Base-by-base conservation (phyloP, 106 monocot species). In the Phalaenopsis aphrodite region DNA sequence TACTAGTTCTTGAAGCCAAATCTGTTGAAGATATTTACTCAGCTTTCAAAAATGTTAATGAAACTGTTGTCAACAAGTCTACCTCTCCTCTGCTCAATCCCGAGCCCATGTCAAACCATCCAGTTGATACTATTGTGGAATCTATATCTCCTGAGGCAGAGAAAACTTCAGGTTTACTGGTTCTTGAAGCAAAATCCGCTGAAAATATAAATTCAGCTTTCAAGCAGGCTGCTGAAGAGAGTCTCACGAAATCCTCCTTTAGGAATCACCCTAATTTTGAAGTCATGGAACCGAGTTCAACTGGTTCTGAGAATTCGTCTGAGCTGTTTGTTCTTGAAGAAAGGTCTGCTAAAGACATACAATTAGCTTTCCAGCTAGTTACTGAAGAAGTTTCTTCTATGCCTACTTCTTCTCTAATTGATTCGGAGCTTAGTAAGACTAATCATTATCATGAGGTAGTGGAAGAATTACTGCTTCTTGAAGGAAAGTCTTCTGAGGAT, bases 281-380 rank as follows among this genome's bases (percentile, higher is more conserved):
- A 61, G 21, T 61, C 18, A 61, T 61, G 61, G 18, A 61, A 52
- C 52, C 12, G 3, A 74, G 41, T 17, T 74, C 43, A 18, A 42
- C 43, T 74, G 74, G 45, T 43, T 3, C 43, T 42, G 42, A 8
- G 15, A 84, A 18, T 61, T 10, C 75, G 48, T 80, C 82, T 37
- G 82, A 79, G 14, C 19, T 85, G 61, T 72, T 52, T 64, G 71
- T 85, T 48, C 14, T 78, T 55, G 85, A 88, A 79, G 85, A 81
- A 79, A 85, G 78, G 65, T 85, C 87, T 39, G 10, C 85, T 5
- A 87, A 88, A 30, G 90, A 88, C 61, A 55, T 84, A 37, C 52
- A 82, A 72, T 55, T 79, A 30, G 80, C 84, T 48, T 79, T 85
- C 5, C 80, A 86, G 66, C 73, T 82, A 79, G 19, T 10, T 61